phyloP scores from a whole-genome alignment of 2,329 filamentous ascomycete genomes.

The Trichoderma aggressivum region DNA sequence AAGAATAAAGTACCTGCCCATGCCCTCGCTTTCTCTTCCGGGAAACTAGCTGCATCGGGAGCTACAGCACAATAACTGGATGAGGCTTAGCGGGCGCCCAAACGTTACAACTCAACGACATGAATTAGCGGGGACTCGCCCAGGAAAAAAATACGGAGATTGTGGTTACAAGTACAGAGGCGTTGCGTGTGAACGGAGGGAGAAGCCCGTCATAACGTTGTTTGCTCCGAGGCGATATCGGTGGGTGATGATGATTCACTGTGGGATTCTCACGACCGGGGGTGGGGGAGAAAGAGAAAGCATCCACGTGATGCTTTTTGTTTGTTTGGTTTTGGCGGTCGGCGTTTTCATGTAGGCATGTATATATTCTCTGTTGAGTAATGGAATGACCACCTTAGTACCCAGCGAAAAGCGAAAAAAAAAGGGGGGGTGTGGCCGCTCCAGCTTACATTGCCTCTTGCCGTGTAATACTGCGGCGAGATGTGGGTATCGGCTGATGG shows the following conservation, averaged over 20 bases:
- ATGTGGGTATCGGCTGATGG: not conserved
- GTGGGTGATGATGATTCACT: not conserved
- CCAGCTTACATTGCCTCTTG: not conserved
- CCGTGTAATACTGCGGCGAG: not conserved
- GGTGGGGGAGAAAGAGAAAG: too few species aligned
- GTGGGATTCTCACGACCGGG: not conserved
- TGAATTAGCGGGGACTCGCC: not conserved
- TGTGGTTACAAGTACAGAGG: not conserved
- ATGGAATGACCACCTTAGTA: not conserved
- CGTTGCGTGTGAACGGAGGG: not conserved
- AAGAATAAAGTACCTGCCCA: not conserved
- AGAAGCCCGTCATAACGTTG: not conserved
- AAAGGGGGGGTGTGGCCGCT: not conserved
- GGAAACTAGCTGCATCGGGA: not conserved
- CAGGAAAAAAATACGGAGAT: not conserved
- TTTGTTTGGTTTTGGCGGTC: not conserved
- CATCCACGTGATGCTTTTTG: not conserved
- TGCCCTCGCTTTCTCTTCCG: not conserved
- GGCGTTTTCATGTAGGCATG: not conserved
- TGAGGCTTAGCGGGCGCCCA: not conserved
- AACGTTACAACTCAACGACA: not conserved
- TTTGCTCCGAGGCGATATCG: not conserved
- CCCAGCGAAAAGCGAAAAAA: too few species aligned
- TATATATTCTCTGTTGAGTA: not conserved
- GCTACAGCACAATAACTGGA: not conserved